phyloP scores from a whole-genome alignment of 805 yeast genomes.

The Metschnikowia proteae region DNA sequence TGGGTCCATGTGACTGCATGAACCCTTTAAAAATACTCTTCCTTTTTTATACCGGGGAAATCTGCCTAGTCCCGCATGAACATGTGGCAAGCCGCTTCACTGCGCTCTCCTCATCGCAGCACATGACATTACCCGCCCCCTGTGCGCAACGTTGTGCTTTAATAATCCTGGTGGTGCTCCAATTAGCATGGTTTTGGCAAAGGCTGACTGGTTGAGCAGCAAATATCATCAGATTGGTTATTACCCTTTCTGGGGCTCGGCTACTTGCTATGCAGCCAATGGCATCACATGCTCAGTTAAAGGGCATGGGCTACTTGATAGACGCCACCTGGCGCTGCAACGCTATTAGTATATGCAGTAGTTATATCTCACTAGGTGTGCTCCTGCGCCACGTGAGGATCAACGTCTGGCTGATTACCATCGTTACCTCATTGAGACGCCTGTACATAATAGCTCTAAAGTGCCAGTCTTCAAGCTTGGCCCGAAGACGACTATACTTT shows the following conservation, averaged over 20 bases:
- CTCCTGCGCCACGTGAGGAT: too few species aligned
- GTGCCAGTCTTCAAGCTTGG: neutral
- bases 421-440: neutral
- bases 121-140: constrained; percentile 4
- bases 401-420: too few species aligned
- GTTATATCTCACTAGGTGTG: neutral
- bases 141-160: neutral
- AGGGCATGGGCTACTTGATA: neutral
- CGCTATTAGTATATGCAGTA: neutral
- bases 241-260: too few species aligned
- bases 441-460: neutral
- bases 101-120: constrained; percentile 3
- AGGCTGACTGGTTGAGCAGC: neutral
- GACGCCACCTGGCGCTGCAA: constrained; percentile 1
- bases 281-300: neutral
- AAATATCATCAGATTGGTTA: too few species aligned
- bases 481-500: neutral
- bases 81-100: neutral
- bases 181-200: too few species aligned
- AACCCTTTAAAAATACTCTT: too few species aligned
- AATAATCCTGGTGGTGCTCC: neutral
- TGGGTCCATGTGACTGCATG: too few species aligned
- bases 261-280: neutral
- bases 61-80: too few species aligned
- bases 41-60: too few species aligned